Base-by-base conservation (phyloP, 768 basidiomycete species). In the Russula sp. region DNA sequence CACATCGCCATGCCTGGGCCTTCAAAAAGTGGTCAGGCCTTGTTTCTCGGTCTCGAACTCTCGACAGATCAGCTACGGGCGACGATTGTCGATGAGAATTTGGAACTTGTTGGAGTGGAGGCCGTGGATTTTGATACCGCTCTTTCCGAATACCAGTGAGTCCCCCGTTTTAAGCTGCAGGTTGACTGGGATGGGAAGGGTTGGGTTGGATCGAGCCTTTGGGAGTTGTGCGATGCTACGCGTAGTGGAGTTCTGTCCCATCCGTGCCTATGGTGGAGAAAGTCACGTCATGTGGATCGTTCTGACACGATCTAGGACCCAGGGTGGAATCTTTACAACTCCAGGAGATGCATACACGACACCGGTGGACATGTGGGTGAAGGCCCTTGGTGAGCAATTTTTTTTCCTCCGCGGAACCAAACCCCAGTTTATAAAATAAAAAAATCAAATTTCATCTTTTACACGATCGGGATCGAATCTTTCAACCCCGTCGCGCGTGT, bases 311-410 rank as follows among this genome's bases (percentile, higher is more conserved):
- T 65, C 18, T 72, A 93, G 92, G 73, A 94, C 90, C 2, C 87
- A 89, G 65, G 89, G 89, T 53, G 92, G 92, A 6, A 89, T 93
- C 63, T 92, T 92, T 75, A 92, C 89, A 50, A 90, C 89, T 0
- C 88, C 89, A 5, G 90, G 89, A 34, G 90, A 93, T 74, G 90
- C 89, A 26, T 92, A 89, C 72, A 92, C 89, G 44, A 92, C 91
- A 8, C 91, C 92, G 1, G 82, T 94, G 52, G 91, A 94, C 71
- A 91, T 93, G 89, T 93, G 91, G 91, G 85, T 92, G 60, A 91
- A 90, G 73, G 88, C 81, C 18, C 82, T 94, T 56, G 92, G 92
- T 91, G 74, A 75, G 87, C 77, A 61, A 64, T 50, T 67, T 68
- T 71, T 72, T 71, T 69, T 58, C 62, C 63, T 60, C 66, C 55